These are phyloP conservation scores for Talaromyces wortmannii DNA, from an alignment of 495 filamentous ascomycete species.

Conservation along the genomic window DNA sequence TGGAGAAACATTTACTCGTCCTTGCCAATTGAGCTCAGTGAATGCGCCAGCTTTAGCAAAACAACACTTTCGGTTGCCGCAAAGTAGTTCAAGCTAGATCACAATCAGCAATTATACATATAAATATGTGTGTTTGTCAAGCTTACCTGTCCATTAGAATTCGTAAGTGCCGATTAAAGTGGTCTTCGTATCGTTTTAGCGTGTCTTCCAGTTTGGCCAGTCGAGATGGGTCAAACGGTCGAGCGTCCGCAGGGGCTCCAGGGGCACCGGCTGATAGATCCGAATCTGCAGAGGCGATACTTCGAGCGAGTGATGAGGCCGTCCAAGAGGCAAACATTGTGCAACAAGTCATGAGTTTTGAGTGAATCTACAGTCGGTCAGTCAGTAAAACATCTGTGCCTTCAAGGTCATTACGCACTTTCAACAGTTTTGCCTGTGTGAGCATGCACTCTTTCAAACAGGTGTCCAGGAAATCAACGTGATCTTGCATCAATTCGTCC, in stretches of 20 bases:
- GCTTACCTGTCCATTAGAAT: conserved; percentile 75
- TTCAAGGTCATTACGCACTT: conserved; percentile 46
- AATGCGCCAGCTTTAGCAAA: conserved; percentile 65
- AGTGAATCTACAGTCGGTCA: conserved; percentile 65
- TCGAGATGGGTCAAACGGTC: conserved; percentile 51
- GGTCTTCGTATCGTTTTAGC: conserved; percentile 80
- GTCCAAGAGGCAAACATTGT: conserved; percentile 88
- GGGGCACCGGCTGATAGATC: conserved; percentile 49
- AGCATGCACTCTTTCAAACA: conserved; percentile 99
- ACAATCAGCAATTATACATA: conserved; percentile 2
- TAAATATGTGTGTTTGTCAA: too few relatives aligned
- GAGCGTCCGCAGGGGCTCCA: conserved; percentile 21
- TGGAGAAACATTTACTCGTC: conserved; percentile 8
- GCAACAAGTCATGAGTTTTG: conserved; percentile 89
- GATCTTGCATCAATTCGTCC: conserved; percentile 97
- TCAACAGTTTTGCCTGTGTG: conserved; percentile 86
- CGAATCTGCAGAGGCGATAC: conserved; percentile 70
- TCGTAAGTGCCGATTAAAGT: conserved; percentile 85
- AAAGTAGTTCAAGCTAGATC: conserved; percentile 71
- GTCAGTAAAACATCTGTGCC: neutral
- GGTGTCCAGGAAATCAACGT: conserved; percentile 96
- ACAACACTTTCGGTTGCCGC: conserved; percentile 97
- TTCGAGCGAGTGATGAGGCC: conserved; percentile 61
- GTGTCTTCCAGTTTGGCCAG: conserved; percentile 77
- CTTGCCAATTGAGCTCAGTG: conserved; percentile 36